Evolutionary conservation across 192 early-diverging fungal species (phyloP).

Genomic region (Backusella westeae): DNA sequence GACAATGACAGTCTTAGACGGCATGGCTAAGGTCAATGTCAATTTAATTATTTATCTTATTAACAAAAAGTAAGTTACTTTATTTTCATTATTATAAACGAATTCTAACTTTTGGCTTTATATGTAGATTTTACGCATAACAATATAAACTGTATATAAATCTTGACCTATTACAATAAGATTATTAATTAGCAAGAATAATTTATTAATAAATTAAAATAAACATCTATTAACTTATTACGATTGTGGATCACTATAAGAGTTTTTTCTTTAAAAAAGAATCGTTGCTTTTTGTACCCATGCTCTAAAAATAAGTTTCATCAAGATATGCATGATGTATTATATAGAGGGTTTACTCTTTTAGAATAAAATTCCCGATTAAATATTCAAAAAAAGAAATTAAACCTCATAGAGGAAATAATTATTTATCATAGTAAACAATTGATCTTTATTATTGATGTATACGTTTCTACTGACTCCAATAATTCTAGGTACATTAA

Average conservation of each 20-base stretch:
- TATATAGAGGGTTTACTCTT: neutral
- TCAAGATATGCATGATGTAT: too few relatives aligned
- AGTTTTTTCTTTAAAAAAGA: too few relatives aligned
- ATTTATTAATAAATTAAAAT: neutral
- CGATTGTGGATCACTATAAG: neutral
- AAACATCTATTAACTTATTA: neutral
- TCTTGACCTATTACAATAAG: neutral
- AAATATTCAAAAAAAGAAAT: neutral
- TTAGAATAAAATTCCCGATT: neutral
- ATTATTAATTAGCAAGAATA: neutral
- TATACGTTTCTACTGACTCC: neutral
- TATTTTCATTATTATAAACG: neutral
- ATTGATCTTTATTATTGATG: neutral
- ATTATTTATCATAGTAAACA: neutral
- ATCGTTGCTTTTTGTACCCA: too few relatives aligned
- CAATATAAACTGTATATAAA: neutral
- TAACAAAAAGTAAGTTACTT: constrained; percentile 86
- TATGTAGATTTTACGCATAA: neutral
- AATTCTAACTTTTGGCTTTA: neutral
- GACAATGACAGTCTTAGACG: constrained; percentile 88
- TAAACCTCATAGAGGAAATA: neutral
- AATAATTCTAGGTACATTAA: neutral
- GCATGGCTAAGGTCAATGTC: constrained; percentile 89
- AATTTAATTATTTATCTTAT: constrained; percentile 94
- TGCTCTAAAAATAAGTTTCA: too few relatives aligned